Percentiles rank a stretch among this genome's conserved stretches.
phyloP scores from a whole-genome alignment of 2,329 filamentous ascomycete species.

The Fusarium veterinarium region DNA sequence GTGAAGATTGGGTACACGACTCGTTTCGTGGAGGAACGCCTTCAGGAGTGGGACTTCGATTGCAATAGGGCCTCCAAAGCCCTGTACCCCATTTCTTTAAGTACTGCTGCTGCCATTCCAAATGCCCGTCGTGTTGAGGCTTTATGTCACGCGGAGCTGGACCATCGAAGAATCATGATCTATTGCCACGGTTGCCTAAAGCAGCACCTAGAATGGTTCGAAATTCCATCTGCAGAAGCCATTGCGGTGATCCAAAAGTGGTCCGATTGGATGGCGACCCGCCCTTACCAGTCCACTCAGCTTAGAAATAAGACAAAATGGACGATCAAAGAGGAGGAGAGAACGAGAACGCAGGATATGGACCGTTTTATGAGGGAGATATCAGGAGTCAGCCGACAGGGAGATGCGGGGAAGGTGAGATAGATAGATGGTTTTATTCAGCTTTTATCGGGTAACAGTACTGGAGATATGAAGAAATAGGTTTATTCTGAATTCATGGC shows the following conservation, averaged over 20 bases:
- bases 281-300: neutral
- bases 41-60: neutral
- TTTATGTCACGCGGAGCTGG: neutral
- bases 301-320: neutral
- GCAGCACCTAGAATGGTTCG: neutral
- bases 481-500: too few relatives aligned
- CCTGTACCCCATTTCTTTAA: neutral
- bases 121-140: neutral
- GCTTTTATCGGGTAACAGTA: too few relatives aligned
- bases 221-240: neutral
- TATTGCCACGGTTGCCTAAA: neutral
- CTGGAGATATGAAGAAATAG: too few relatives aligned
- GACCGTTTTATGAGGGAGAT: too few relatives aligned
- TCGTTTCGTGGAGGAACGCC: neutral
- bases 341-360: neutral
- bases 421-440: too few relatives aligned
- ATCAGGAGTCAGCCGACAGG: too few relatives aligned
- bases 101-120: neutral
- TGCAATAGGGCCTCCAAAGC: neutral
- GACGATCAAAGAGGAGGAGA: neutral
- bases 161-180: neutral
- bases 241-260: neutral
- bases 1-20: neutral
- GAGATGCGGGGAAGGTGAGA: too few relatives aligned
- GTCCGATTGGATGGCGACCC: neutral